A percentile compares a stretch with the other conserved stretches of the same genome.
phyloP scores from a whole-genome alignment of 305 asterid species.

The Fraxinus velutina region DNA sequence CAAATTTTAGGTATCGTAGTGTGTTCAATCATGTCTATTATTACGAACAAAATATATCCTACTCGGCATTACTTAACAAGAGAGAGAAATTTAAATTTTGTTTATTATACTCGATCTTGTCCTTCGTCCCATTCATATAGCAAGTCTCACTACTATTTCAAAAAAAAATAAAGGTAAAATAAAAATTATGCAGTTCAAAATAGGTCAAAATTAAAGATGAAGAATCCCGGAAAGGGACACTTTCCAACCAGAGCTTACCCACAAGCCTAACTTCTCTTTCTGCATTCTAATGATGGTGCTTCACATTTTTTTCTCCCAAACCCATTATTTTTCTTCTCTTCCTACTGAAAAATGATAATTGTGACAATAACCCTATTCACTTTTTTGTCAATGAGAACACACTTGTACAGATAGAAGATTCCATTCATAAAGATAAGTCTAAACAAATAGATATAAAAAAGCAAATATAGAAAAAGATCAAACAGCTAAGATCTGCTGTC shows the following conservation, averaged over 20 bases:
- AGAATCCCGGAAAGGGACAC: constrained; percentile 5
- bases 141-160: background rate
- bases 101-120: background rate
- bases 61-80: background rate
- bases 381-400: constrained; percentile 39
- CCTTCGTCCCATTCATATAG: background rate
- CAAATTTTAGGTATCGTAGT: background rate
- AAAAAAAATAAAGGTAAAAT: background rate
- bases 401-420: constrained; percentile 44
- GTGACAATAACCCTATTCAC: constrained; percentile 26
- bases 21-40: background rate
- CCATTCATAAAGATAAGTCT: constrained; percentile 51
- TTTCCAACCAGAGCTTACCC: constrained; percentile 33
- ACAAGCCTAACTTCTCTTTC: constrained; percentile 31
- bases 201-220: constrained; percentile 31
- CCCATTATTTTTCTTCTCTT: constrained; percentile 21
- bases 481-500: constrained; percentile 64
- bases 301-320: constrained; percentile 16
- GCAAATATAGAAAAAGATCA: constrained; percentile 36
- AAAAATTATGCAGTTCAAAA: constrained; percentile 11
- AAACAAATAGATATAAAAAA: constrained; percentile 33
- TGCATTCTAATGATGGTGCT: constrained; percentile 44
- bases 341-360: constrained; percentile 32
- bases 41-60: background rate
- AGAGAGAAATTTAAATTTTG: background rate